Evolutionary conservation across 257 asterid species (phyloP), one percentile per base, ranked within the genome.

Genomic region (Ballota nigra): DNA sequence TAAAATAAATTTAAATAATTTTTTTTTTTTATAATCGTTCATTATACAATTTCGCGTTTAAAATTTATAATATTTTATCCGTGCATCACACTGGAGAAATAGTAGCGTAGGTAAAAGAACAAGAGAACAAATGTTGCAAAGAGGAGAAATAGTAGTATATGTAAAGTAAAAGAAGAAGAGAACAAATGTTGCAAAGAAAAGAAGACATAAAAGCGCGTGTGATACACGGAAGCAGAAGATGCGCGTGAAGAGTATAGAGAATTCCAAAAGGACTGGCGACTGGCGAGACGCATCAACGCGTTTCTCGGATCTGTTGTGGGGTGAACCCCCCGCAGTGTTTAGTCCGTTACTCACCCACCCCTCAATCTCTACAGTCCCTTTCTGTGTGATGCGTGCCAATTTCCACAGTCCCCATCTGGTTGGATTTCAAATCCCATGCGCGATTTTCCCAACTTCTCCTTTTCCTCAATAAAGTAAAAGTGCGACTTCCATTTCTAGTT

Each of bases 291-390:
- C 77, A 86, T 85, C 89, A 82, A 81, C 95, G 95, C 69, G 83
- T 86, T 88, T 88, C 88, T 88, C 91, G 91, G 91, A 88, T 86
- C 91, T 88, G 87, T 76, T 77, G 89, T 70, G 75, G 78, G 79
- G 78, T 70, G 5, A 7, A 18, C 7, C 12, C 24, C 11, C 2
- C 56, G 43, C 43, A 36, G 31, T 51, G 22, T 18, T 16, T 51
- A 19, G 57, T 16, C 57, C 57, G 24, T 49, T 49, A 12, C 36
- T 5, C 31, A 2, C 4, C 31, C 2, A 31, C 23, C 15, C 23
- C 29, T 53, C 60, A 53, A 53, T 56, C 63, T 24, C 74, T 66
- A 69, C 77, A 43, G 77, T 66, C 15, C 45, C 52, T 60, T 45
- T 55, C 72, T 41, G 0, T 71, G 79, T 33, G 77, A 65, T 69